These are phyloP conservation scores for Cicer pinnatifidum DNA, from an alignment of 306 rosid species.

Conservation along the genomic window DNA sequence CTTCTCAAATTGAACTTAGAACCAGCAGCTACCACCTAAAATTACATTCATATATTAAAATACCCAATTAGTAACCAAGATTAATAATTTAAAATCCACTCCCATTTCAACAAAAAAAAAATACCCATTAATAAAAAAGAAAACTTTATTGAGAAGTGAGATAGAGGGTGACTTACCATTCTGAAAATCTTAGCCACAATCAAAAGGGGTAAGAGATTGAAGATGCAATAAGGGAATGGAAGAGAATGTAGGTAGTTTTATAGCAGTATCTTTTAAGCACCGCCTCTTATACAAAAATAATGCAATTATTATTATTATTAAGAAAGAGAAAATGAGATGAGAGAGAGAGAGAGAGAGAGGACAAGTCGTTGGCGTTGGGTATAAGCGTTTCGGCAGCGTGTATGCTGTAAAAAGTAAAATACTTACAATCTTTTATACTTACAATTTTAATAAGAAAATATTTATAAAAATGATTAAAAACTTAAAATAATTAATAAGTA, in stretches of 20 bases:
- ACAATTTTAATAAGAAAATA: too few species aligned
- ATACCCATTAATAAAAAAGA: neutral
- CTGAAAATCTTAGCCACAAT: constrained; percentile 52
- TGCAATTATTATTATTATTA: too few species aligned
- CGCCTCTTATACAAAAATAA: neutral
- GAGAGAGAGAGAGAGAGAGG: neutral
- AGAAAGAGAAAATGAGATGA: neutral
- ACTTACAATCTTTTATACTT: too few species aligned
- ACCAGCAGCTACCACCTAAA: constrained; percentile 60
- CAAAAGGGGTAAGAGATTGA: neutral
- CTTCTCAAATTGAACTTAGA: constrained; percentile 54
- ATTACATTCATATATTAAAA: constrained; percentile 39
- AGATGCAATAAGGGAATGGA: constrained; percentile 11
- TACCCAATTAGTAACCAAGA: constrained; percentile 8
- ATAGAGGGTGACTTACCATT: constrained; percentile 48
- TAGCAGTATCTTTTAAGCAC: neutral
- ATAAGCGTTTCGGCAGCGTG: constrained; percentile 26
- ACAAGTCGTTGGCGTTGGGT: neutral
- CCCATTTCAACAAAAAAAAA: neutral
- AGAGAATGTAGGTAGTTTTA: constrained; percentile 11
- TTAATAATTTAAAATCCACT: neutral
- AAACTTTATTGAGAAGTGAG: neutral
- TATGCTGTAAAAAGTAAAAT: neutral
- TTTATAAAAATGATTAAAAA: too few species aligned
- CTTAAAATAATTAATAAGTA: too few species aligned